phyloP scores from a whole-genome alignment of 2,329 filamentous ascomycete species.

The Sporothrix curviconia region DNA sequence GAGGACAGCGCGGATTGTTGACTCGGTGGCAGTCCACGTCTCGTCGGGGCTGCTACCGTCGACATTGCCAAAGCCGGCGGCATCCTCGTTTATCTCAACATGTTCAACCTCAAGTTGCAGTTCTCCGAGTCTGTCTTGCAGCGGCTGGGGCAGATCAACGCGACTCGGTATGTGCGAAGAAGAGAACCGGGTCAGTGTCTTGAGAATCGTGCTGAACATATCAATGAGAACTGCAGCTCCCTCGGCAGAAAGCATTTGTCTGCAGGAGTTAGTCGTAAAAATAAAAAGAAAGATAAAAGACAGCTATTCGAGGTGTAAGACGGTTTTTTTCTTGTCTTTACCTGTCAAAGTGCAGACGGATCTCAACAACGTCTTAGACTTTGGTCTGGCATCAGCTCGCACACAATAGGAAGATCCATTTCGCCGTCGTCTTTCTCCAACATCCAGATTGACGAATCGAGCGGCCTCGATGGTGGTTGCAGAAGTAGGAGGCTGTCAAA shows the following conservation, averaged over 20 bases:
- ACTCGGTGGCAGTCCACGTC: constrained; percentile 47
- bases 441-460: constrained; percentile 51
- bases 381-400: constrained; percentile 61
- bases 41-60: constrained; percentile 9
- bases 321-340: constrained; percentile 27
- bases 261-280: too few species aligned
- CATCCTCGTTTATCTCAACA: not conserved
- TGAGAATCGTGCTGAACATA: constrained; percentile 16
- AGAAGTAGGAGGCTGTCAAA: constrained; percentile 79
- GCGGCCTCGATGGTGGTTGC: constrained; percentile 56
- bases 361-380: constrained; percentile 42
- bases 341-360: constrained; percentile 59
- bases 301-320: too few species aligned
- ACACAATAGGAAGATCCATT: constrained; percentile 73
- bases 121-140: not conserved
- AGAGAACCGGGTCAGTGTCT: constrained; percentile 6
- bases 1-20: constrained; percentile 48
- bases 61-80: not conserved
- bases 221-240: not conserved
- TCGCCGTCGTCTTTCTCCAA: constrained; percentile 50
- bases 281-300: not conserved
- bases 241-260: not conserved
- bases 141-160: not conserved
- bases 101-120: not conserved
- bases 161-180: constrained; percentile 13